These are phyloP conservation scores for Medicago lupulina DNA, from an alignment of 306 rosid genomes.

Conservation along the genomic window DNA sequence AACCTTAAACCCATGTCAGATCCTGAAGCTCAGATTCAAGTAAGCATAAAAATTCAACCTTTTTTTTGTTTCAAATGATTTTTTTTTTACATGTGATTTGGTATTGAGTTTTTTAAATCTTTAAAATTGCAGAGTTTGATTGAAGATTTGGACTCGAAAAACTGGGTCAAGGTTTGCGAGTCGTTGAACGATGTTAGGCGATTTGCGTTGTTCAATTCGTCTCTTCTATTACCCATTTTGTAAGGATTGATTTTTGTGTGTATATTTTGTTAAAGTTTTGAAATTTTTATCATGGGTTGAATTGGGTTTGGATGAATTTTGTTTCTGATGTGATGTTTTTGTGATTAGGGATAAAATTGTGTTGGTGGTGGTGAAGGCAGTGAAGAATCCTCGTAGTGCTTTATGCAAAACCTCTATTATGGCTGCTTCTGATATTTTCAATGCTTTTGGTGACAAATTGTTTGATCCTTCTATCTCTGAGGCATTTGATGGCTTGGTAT, in stretches of 20 bases:
- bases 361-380: constrained; percentile 73
- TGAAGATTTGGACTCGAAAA: constrained; percentile 73
- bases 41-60: constrained; percentile 30
- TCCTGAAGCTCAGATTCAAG: constrained; percentile 72
- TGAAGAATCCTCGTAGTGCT: constrained; percentile 97
- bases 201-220: constrained; percentile 66
- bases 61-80: neutral
- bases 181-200: constrained; percentile 76
- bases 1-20: constrained; percentile 73
- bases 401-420: constrained; percentile 90
- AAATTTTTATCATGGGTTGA: neutral
- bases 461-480: constrained; percentile 61
- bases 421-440: constrained; percentile 86
- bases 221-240: constrained; percentile 61
- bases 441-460: constrained; percentile 72
- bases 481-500: constrained; percentile 81
- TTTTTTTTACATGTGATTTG: neutral
- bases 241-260: constrained; percentile 33
- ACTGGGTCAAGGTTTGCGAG: constrained; percentile 80
- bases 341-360: constrained; percentile 64
- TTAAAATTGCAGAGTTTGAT: constrained; percentile 58
- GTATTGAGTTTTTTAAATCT: neutral
- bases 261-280: neutral
- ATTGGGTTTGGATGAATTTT: constrained; percentile 35
- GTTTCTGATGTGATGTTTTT: constrained; percentile 14